Evolutionary conservation across 495 filamentous ascomycete genomes (phyloP), one percentile per base, ranked within the genome.

Genomic region (Talaromyces stipitatus): DNA sequence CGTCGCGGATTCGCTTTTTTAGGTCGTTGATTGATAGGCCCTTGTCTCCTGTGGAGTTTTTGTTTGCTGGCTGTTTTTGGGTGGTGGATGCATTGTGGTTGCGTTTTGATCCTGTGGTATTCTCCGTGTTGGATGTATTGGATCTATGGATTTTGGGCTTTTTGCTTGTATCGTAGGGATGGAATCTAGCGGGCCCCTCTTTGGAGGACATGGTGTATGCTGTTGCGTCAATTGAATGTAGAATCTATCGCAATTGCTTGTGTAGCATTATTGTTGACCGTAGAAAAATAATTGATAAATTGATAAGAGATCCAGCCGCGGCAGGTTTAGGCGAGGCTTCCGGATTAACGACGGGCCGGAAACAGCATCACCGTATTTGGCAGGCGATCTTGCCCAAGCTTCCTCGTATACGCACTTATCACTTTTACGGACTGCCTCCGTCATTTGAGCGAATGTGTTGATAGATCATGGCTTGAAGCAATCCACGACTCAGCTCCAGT

Each of bases 1-100:
- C 72, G 64, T 80, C 77, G 4, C 80, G 78, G 30, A 82, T 78
- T 8, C 74, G 70, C 43, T 70, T 74, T 60, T 82, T 82, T 43
- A 82, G 67, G 0, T 76, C 72, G 61, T 81, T 80, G 51, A 82
- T 64, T 28, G 75, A 76, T 41, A 72, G 58, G 58, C 71, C 52
- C 12, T 65, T 65, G 14, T 63, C 36, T n/a, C 62, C 61, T 10
- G 32, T 27, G 18, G 58, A 28, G 26, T 53, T 59, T 57, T 56
- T 58, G 60, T 22, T 56, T 18, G 46, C 14, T 16, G 22, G 64
- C 55, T 50, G 56, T 29, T 16, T 20, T 23, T 54, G 33, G 54
- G 41, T 54, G 46, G 23, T 41, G 22, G n/a, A n/a, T n/a, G n/a
- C n/a, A n/a, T 54, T n/a, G 30, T 53, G 2, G n/a, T 32, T 41